These are phyloP conservation scores for Cladorrhinum sp. DNA, from an alignment of 2,329 filamentous ascomycete species.

Conservation along the genomic window DNA sequence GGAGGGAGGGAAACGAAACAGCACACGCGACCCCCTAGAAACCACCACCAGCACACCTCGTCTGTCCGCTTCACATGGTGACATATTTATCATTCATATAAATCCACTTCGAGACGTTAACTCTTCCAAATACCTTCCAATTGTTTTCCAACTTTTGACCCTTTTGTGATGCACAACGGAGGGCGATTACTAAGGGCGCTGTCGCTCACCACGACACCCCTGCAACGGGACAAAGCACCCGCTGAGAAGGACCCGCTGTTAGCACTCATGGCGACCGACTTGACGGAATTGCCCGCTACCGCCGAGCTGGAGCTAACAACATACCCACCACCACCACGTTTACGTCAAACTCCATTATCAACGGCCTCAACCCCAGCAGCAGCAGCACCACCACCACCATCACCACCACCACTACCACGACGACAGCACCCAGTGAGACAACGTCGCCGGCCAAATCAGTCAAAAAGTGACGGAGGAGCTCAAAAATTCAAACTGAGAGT, in stretches of 20 bases:
- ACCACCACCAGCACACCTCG: not conserved
- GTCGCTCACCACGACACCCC: not conserved
- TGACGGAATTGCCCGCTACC: not conserved
- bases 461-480: not conserved
- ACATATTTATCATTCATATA: too few relatives aligned
- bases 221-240: not conserved
- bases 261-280: not conserved
- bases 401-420: not conserved
- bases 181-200: constrained; percentile 37
- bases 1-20: not conserved
- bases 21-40: not conserved
- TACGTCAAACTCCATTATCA: not conserved
- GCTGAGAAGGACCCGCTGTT: not conserved
- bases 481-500: not conserved
- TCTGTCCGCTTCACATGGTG: not conserved
- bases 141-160: too few relatives aligned
- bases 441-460: too few relatives aligned
- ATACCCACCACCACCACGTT: constrained; percentile 7
- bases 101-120: too few relatives aligned
- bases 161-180: constrained; percentile 12
- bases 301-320: constrained; percentile 15
- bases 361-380: not conserved
- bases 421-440: too few relatives aligned
- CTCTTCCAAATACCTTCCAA: too few relatives aligned
- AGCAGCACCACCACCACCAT: not conserved